Percentiles rank a stretch among this genome's conserved stretches.
Conservation (phyloP, 129 eudicot genomes). For the Tanacetum coccineum region DNA sequence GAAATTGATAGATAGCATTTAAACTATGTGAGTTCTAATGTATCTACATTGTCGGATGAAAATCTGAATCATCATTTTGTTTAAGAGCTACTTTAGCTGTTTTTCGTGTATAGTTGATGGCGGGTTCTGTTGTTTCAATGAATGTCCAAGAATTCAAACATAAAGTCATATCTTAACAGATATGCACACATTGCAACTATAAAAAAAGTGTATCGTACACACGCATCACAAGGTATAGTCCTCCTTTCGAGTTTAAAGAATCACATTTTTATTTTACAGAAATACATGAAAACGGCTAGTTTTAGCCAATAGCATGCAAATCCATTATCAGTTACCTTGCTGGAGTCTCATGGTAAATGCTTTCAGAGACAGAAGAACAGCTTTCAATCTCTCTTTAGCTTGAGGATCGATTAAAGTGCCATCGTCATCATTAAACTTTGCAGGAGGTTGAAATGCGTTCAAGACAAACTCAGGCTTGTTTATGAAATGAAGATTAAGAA, state of each 20-base stretch:
- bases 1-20: too few species aligned
- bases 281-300: not conserved
- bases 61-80: too few species aligned
- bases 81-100: too few species aligned
- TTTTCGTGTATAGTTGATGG: too few species aligned
- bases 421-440: constrained; percentile 47
- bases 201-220: not conserved
- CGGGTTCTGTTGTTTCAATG: not conserved
- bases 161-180: not conserved
- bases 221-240: not conserved
- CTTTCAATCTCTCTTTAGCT: constrained; percentile 42
- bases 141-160: constrained; percentile 3
- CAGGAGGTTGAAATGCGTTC: constrained; percentile 48
- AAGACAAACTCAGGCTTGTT: constrained; percentile 68
- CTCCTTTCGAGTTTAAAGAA: not conserved
- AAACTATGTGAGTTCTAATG: too few species aligned
- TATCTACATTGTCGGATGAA: too few species aligned
- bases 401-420: constrained; percentile 52
- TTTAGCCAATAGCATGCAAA: not conserved
- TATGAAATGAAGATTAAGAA: constrained; percentile 65
- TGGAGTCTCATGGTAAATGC: constrained; percentile 50
- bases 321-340: constrained; percentile 15
- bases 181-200: not conserved
- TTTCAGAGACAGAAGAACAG: constrained; percentile 44
- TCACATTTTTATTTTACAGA: not conserved